Base-by-base conservation (phyloP, 805 yeast genomes). In the Candida ipomoeae region DNA sequence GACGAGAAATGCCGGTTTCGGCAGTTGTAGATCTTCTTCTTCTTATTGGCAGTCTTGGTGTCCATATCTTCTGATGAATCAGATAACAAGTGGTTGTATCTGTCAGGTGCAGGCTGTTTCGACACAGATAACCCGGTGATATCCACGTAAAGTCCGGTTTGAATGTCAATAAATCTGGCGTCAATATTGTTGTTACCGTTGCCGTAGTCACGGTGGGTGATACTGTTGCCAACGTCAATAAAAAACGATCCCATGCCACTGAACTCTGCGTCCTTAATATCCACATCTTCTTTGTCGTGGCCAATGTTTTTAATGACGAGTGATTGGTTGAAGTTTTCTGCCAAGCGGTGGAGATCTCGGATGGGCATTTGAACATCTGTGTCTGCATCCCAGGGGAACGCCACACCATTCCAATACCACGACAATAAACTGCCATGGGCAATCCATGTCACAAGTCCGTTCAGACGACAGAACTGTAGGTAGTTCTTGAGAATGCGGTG, bases 191-290 rank as follows among this genome's bases (percentile, higher is more conserved):
- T 68, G 29, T 61, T 42, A 14, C 58, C 59, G 43, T 56, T 52
- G 38, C 52, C 56, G 3, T 31, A 17, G 18, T 33, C 35, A 8
- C 60, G 44, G 43, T 52, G 52, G 20, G 52, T 48, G 35, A 57
- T 52, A 17, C 48, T 44, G 33, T 46, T 29, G 13, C 55, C 53
- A 20, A 56, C 56, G 32, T 57, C 59, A 18, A 57, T 33, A 21
- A 54, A 57, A 37, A 45, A 57, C 32, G 45, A 18, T 21, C 54
- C 53, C 49, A 50, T 37, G 6, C 58, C 58, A 18, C 32, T 48
- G 29, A 51, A 53, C 26, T 85, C 89, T 43, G 84, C 84, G 55
- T 82, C 82, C 62, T 84, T 84, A 21, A 65, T 59, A 29, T 29
- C 20, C 13, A 18, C 21, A 17, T 34, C 51, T 8, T 56, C 57